These are phyloP conservation scores for Psidium guajava DNA, from an alignment of 345 rosid genomes.

Conservation along the genomic window DNA sequence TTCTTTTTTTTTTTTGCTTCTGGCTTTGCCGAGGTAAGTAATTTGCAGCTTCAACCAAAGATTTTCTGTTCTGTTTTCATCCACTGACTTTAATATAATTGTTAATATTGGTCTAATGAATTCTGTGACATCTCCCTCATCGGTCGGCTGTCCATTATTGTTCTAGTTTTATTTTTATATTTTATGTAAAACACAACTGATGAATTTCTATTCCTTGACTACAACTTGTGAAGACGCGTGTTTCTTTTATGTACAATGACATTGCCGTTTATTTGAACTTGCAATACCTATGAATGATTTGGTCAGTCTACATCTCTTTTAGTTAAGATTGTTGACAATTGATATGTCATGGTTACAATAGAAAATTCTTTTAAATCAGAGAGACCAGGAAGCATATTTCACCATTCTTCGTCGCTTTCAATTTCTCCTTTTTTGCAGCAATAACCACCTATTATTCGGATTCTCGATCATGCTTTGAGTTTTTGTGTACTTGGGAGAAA, in stretches of 20 bases:
- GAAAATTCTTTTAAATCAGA: neutral
- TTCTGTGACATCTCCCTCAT: neutral
- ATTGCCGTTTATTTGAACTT: neutral
- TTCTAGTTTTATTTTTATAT: neutral
- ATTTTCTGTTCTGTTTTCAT: neutral
- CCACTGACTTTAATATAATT: neutral
- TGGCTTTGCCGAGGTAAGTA: slow-evolving; percentile 6
- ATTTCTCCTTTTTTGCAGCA: neutral
- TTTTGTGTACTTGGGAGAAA: neutral
- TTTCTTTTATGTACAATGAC: neutral
- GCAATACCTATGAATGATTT: neutral
- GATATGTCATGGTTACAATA: neutral
- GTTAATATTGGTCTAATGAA: neutral
- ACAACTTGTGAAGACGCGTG: neutral
- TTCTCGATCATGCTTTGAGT: neutral
- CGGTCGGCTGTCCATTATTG: neutral
- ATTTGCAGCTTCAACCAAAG: neutral
- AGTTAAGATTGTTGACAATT: neutral
- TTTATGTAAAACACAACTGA: neutral
- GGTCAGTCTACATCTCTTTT: neutral
- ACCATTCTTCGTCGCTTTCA: neutral
- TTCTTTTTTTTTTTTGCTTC: no score
- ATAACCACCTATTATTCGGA: neutral
- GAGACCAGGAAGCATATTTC: neutral
- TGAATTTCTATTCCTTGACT: neutral